Evolutionary conservation across 2,329 filamentous ascomycete species (phyloP).

Genomic region (Clonostachys rosea): DNA sequence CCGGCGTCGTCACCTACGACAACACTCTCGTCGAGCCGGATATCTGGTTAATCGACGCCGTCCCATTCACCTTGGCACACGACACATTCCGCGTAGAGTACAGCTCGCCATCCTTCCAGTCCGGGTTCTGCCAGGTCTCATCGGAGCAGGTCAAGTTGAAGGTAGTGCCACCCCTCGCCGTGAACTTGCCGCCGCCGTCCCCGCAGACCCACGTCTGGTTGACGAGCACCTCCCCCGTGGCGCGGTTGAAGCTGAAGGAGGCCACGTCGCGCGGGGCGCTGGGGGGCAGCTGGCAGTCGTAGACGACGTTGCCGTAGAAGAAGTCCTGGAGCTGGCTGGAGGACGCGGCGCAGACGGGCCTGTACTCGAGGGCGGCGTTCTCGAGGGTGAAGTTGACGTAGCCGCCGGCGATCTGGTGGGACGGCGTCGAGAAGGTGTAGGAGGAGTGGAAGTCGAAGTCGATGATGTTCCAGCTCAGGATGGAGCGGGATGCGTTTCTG

Average conservation of each 20-base stretch:
- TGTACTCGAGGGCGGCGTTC: slow-evolving; percentile 35
- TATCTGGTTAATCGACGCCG: slow-evolving; percentile 16
- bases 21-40: slow-evolving; percentile 3
- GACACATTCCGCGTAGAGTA: slow-evolving; percentile 20
- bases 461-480: slow-evolving; percentile 29
- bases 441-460: slow-evolving; percentile 43
- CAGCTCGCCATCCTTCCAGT: slow-evolving; percentile 21
- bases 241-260: slow-evolving; percentile 37
- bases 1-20: too few relatives aligned
- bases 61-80: slow-evolving; percentile 16
- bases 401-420: slow-evolving; percentile 45
- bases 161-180: slow-evolving; percentile 14
- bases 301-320: slow-evolving; percentile 41
- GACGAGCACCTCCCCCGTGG: slow-evolving; percentile 26
- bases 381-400: slow-evolving; percentile 42
- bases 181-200: slow-evolving; percentile 26
- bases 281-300: slow-evolving; percentile 29
- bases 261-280: slow-evolving; percentile 9
- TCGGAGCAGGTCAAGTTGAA: slow-evolving; percentile 21
- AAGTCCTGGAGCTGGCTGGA: slow-evolving; percentile 40
- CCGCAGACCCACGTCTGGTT: slow-evolving; percentile 46
- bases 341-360: slow-evolving; percentile 28
- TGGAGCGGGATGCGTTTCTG: slow-evolving; percentile 1
- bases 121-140: slow-evolving; percentile 14
- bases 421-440: slow-evolving; percentile 42